phyloP scores from a whole-genome alignment of 805 yeast species.

The Komagataella kurtzmanii region DNA sequence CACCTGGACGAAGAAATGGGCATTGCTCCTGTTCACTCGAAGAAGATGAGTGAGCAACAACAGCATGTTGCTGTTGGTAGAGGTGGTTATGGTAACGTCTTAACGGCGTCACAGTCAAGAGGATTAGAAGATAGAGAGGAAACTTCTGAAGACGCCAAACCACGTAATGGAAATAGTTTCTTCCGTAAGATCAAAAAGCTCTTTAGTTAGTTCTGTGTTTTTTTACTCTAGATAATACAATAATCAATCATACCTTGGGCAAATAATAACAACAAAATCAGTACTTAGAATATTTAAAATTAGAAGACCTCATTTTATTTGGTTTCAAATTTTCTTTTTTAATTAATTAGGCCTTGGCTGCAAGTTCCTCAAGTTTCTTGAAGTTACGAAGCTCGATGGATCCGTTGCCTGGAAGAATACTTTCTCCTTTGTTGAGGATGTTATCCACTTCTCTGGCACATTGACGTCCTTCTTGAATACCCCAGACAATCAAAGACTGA shows the following conservation, averaged over 20 bases:
- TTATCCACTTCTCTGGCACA: conserved; percentile 91
- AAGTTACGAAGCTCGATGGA: conserved; percentile 79
- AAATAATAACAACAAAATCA: background rate
- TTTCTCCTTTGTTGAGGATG: conserved; percentile 52
- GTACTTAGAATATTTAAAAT: background rate
- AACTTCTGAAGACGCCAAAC: background rate
- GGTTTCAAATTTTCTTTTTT: background rate
- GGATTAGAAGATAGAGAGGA: background rate
- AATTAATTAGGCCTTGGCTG: conserved; percentile 34
- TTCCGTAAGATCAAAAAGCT: conserved; percentile 2
- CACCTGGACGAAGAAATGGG: conserved; percentile 1
- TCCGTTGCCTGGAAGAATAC: conserved; percentile 89
- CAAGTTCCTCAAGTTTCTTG: conserved; percentile 63
- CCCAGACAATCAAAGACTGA: conserved; percentile 97
- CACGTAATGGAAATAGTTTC: background rate
- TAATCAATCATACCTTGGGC: background rate
- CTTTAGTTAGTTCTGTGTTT: background rate
- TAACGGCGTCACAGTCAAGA: background rate
- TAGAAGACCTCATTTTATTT: background rate
- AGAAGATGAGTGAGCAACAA: background rate
- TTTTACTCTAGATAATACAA: background rate
- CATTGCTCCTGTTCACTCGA: background rate
- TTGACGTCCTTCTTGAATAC: conserved; percentile 98
- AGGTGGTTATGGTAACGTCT: conserved; percentile 4
- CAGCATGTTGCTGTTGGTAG: conserved; percentile 1